Evolutionary conservation across 2,329 filamentous ascomycete species (phyloP).

Genomic region (Fusarium xyrophilum): DNA sequence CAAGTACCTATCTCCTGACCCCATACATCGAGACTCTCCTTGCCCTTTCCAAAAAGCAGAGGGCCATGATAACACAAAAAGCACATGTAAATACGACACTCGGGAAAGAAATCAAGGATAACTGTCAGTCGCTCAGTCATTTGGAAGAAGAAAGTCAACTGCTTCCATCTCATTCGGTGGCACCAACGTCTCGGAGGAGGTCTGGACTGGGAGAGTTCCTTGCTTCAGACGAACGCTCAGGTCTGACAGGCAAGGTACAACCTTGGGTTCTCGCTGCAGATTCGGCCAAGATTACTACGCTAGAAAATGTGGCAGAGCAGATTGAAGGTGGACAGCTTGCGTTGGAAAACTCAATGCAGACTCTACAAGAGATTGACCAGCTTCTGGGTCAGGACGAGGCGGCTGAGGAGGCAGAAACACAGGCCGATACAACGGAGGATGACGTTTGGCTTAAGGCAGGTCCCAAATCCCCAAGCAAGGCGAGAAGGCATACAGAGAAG

Average conservation of each 20-base stretch:
- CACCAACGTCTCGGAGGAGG: constrained; percentile 45
- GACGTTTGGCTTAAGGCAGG: constrained; percentile 49
- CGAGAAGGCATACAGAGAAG: constrained; percentile 41
- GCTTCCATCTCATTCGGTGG: constrained; percentile 59
- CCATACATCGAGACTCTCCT: constrained; percentile 65
- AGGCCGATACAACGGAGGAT: constrained; percentile 38
- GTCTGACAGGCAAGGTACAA: constrained; percentile 54
- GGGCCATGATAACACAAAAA: constrained; percentile 63
- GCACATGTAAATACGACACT: constrained; percentile 61
- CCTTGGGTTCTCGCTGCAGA: constrained; percentile 68
- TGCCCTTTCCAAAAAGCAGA: constrained; percentile 62
- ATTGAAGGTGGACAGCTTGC: constrained; percentile 65
- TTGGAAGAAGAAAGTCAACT: constrained; percentile 69
- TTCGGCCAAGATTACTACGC: constrained; percentile 63
- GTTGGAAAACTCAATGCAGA: constrained; percentile 59
- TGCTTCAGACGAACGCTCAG: constrained; percentile 48
- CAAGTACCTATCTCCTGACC: constrained; percentile 55
- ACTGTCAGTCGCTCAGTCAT: constrained; percentile 58
- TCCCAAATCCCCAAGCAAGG: constrained; percentile 33
- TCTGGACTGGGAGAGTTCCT: constrained; percentile 56
- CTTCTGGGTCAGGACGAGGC: constrained; percentile 52
- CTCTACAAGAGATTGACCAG: constrained; percentile 57
- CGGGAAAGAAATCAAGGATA: constrained; percentile 58
- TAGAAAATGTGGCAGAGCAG: constrained; percentile 65
- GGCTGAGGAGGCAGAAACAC: constrained; percentile 33